Evolutionary conservation across 2,329 filamentous ascomycete species (phyloP).

Genomic region (Bisporella sp.): DNA sequence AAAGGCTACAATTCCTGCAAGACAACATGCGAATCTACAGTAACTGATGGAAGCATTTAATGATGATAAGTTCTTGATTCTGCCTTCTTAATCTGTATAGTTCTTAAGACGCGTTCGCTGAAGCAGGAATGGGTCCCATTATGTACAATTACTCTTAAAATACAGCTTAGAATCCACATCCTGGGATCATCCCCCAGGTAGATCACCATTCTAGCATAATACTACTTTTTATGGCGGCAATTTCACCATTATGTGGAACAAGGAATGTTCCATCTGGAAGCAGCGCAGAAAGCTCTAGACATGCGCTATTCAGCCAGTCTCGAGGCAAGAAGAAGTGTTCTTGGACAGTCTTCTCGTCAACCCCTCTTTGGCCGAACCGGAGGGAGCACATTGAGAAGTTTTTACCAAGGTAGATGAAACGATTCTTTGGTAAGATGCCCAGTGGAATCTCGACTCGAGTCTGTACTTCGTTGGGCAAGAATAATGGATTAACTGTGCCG

Average conservation of each 20-base stretch:
- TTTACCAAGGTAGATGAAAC: conserved; percentile 4
- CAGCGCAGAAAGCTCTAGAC: conserved; percentile 1
- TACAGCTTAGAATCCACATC: too few relatives aligned
- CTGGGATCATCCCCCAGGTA: too few relatives aligned
- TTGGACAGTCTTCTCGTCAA: not conserved
- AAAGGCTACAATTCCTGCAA: too few relatives aligned
- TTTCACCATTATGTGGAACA: conserved; percentile 1
- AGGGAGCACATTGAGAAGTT: conserved; percentile 4
- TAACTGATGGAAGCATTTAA: too few relatives aligned
- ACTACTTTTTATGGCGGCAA: conserved; percentile 1
- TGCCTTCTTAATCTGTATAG: too few relatives aligned
- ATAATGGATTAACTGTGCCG: not conserved
- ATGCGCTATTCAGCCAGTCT: conserved; percentile 4
- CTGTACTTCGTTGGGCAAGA: not conserved
- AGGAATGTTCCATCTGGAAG: conserved; percentile 4
- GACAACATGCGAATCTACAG: too few relatives aligned
- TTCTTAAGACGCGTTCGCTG: too few relatives aligned
- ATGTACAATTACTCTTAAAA: too few relatives aligned
- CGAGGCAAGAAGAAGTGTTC: conserved; percentile 5
- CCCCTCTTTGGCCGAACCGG: not conserved
- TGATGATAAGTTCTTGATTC: too few relatives aligned
- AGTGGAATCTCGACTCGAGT: conserved; percentile 2
- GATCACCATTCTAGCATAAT: too few relatives aligned
- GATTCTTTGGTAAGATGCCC: conserved; percentile 1
- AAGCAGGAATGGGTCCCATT: too few relatives aligned